Evolutionary conservation across 2,329 filamentous ascomycete genomes (phyloP), one percentile per base, ranked within the genome.

Genomic region (Ambrosiella beaveri): DNA sequence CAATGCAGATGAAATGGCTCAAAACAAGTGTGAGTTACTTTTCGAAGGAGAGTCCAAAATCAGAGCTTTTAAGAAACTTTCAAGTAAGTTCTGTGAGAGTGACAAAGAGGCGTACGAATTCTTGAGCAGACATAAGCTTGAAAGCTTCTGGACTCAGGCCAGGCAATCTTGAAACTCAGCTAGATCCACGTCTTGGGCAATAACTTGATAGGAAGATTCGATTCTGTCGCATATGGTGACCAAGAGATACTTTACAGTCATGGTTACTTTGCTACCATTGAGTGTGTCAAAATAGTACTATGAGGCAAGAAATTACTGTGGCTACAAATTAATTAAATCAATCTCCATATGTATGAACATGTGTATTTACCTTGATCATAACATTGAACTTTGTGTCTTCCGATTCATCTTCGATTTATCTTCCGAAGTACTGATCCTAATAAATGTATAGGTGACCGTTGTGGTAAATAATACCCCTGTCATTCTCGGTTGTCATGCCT

Each of bases 21-120:
- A 78, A 60, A 98, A 98, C 68, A 82, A 83, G 62, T 96, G 90
- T 68, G 79, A 76, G 51, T 71, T 98, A 57, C 76, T 98, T 5
- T 98, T 94, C 73, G 91, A 97, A 70, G 93, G 94, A 44, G 86
- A 95, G 70, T 78, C 86, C 67, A 93, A 91, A 68, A 74, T 78
- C 38, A 78, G 87, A 54, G 80, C 76, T 0, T 98, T 97, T 68
- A 82, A 86, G 63, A 90, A 88, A 66, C 97, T 91, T 87, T 78
- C 85, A 2, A 89, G 84, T 62, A 85, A 88, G 67, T 82, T 93
- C n/a, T 95, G 89, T 69, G 93, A 97, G 71, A 91, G 87, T 1
- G 93, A 98, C 68, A 79, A 83, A 9, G 86, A 94, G 67, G 93
- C 91, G 4, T 85, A 87, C 67, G 88, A 95, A 64, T 77, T 84